Percentiles rank a stretch among this genome's conserved stretches.
Evolutionary conservation across 2,329 filamentous ascomycete genomes (phyloP).

Genomic region (Eutypella sp.): DNA sequence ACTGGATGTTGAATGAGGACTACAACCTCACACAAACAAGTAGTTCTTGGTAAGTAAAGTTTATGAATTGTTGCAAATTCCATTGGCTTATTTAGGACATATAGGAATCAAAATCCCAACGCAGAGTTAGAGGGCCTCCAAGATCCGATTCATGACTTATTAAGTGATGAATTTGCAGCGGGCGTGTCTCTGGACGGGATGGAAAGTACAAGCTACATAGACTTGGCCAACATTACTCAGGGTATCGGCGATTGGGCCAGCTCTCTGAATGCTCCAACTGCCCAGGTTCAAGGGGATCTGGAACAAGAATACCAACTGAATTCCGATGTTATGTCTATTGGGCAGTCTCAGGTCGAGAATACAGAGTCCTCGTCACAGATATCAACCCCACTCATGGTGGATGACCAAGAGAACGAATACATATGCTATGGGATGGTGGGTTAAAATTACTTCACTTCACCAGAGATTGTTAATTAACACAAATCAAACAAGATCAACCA

Average conservation of each 20-base stretch:
- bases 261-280: neutral
- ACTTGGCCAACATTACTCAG: neutral
- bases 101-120: neutral
- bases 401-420: constrained; percentile 5
- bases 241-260: neutral
- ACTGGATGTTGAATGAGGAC: neutral
- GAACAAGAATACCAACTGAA: neutral
- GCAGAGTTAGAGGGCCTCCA: neutral
- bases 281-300: neutral
- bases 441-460: neutral
- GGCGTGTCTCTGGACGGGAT: neutral
- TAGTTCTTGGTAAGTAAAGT: neutral
- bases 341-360: neutral
- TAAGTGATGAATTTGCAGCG: neutral
- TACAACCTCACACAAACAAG: neutral
- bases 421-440: constrained; percentile 25
- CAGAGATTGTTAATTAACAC: neutral
- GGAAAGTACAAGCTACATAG: neutral
- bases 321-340: neutral
- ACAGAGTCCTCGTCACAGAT: neutral
- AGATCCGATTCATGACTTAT: neutral
- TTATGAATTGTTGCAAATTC: neutral
- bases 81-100: neutral
- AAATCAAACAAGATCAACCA: constrained; percentile 15
- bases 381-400: neutral